phyloP scores from a whole-genome alignment of 140 eudicot genomes.

The Bidens hawaiensis region DNA sequence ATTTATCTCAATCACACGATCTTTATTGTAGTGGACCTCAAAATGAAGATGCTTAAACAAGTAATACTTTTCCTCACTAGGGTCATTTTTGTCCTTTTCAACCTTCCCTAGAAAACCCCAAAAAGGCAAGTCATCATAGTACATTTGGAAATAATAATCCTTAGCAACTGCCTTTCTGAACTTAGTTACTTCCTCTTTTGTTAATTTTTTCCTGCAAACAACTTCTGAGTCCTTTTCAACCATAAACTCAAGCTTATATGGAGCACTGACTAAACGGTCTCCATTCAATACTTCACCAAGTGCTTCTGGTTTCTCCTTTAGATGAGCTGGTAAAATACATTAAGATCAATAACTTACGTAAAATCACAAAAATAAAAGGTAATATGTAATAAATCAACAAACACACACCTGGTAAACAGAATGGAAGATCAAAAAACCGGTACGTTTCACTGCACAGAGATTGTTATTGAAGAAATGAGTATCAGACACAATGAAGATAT shows the following conservation, averaged over 20 bases:
- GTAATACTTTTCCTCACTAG: constrained; percentile 43
- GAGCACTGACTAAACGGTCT: constrained; percentile 56
- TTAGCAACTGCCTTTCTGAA: constrained; percentile 53
- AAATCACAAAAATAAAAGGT: constrained; percentile 5
- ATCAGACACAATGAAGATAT: not conserved
- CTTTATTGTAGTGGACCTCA: constrained; percentile 48
- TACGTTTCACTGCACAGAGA: constrained; percentile 35
- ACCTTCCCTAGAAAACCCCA: constrained; percentile 61
- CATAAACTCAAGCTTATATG: constrained; percentile 48
- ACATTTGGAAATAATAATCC: constrained; percentile 61
- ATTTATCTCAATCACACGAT: constrained; percentile 52
- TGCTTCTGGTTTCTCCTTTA: constrained; percentile 55
- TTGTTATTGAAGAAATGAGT: not conserved
- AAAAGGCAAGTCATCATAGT: constrained; percentile 58
- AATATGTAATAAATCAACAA: not conserved
- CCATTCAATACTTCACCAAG: constrained; percentile 63
- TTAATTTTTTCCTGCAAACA: constrained; percentile 43
- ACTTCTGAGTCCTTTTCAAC: constrained; percentile 43
- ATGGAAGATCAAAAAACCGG: constrained; percentile 56
- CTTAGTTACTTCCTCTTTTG: constrained; percentile 49
- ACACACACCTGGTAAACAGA: constrained; percentile 49
- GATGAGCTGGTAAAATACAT: constrained; percentile 29
- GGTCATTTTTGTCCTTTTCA: constrained; percentile 48
- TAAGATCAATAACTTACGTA: not conserved
- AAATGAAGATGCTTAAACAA: constrained; percentile 53